Conservation (phyloP, 1,284 basidiomycete species). For the Fomes fomentarius region DNA sequence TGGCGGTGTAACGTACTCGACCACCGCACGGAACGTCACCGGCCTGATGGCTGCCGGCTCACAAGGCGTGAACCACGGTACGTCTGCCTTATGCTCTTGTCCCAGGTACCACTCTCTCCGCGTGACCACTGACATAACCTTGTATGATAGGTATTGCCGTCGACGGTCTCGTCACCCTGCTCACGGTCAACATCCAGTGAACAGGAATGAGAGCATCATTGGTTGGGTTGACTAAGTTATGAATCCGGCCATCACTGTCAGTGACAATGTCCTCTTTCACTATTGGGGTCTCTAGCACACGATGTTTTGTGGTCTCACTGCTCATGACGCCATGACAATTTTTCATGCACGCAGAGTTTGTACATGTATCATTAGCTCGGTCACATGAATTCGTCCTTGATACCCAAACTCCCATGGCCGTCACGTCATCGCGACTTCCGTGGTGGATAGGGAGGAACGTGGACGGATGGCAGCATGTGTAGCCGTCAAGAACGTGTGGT, state of each 20-base stretch:
- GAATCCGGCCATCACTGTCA: no score
- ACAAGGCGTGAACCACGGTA: conserved; percentile 50
- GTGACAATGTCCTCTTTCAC: no score
- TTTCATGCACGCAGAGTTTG: neutral
- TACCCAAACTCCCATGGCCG: neutral
- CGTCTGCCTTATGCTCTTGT: conserved; percentile 1
- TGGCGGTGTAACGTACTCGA: conserved; percentile 51
- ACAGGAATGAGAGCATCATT: neutral
- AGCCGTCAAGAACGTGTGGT: neutral
- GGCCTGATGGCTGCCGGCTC: conserved; percentile 56
- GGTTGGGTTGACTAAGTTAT: neutral
- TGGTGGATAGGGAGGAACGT: no score
- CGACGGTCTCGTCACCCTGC: conserved; percentile 48
- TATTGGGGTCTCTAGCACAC: no score
- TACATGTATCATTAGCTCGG: conserved; percentile 1
- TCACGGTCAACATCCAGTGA: conserved; percentile 47
- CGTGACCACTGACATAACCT: neutral
- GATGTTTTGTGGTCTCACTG: no score
- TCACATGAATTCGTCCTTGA: neutral
- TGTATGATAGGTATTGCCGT: conserved; percentile 43
- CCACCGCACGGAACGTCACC: conserved; percentile 47
- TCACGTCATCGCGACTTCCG: no score
- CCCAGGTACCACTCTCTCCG: neutral
- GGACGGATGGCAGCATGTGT: no score
- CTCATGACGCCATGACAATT: conserved; percentile 3